These are phyloP conservation scores for Fomitopsis betulina DNA, from an alignment of 1,284 basidiomycete species.

Conservation along the genomic window DNA sequence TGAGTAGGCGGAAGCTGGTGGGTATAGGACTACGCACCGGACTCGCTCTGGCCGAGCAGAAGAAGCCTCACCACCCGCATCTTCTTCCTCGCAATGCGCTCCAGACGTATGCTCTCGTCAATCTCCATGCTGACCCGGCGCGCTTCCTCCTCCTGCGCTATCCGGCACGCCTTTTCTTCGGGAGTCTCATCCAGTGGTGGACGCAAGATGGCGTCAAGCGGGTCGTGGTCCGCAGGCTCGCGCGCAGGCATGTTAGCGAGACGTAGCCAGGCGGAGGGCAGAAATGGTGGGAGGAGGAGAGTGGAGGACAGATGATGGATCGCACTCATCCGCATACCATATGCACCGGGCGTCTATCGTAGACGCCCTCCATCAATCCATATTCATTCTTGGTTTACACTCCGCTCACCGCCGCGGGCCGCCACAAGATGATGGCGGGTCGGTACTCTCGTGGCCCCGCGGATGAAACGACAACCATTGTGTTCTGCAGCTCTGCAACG, in stretches of 20 bases:
- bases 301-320: conserved; percentile 17
- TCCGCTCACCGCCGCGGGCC: neutral
- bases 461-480: no score
- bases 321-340: neutral
- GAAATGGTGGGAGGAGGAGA: conserved; percentile 18
- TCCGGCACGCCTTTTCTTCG: conserved; percentile 45
- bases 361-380: neutral
- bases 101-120: conserved; percentile 39
- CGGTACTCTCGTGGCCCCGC: no score
- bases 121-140: conserved; percentile 57
- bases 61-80: conserved; percentile 55
- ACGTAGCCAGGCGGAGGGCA: conserved; percentile 24
- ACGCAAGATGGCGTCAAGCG: conserved; percentile 56
- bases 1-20: neutral
- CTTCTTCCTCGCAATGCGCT: conserved; percentile 45
- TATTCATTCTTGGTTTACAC: neutral
- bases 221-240: conserved; percentile 48
- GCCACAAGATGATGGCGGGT: neutral
- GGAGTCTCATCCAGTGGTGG: conserved; percentile 61
- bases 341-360: neutral
- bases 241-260: conserved; percentile 47
- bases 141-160: conserved; percentile 58
- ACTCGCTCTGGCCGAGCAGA: conserved; percentile 72
- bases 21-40: conserved; percentile 40
- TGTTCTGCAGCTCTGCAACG: no score